A percentile compares a stretch with the other conserved stretches of the same genome.
Conservation (phyloP, 2,329 filamentous ascomycete species). For the Lasiodiplodia citricola region DNA sequence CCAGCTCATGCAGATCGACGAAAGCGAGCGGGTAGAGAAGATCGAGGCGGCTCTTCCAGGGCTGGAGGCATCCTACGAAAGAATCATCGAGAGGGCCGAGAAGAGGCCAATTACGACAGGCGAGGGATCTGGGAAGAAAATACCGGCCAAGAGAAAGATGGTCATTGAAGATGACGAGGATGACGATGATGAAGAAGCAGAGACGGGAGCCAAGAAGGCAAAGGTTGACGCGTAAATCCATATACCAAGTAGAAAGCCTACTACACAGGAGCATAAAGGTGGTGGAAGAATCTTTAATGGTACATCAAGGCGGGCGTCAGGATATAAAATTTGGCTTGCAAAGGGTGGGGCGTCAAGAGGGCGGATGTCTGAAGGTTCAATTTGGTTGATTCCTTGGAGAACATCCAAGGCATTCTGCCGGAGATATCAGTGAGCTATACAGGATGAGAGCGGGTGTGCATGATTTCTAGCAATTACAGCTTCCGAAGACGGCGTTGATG, state of each 20-base stretch:
- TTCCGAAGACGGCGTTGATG: background rate
- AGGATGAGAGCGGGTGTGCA: background rate
- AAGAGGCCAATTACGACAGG: conserved; percentile 36
- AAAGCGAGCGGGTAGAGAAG: conserved; percentile 71
- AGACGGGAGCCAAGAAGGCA: conserved; percentile 11
- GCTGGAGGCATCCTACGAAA: conserved; percentile 75
- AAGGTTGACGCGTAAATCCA: background rate
- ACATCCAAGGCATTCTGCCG: background rate
- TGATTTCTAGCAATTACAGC: background rate
- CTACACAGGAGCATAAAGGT: too few species aligned
- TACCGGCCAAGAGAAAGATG: conserved; percentile 41
- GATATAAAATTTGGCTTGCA: conserved; percentile 7
- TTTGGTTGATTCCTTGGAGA: background rate
- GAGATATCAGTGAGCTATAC: conserved; percentile 1
- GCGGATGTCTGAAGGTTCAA: background rate
- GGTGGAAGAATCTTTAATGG: background rate
- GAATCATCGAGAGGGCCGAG: conserved; percentile 61
- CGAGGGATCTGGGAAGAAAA: conserved; percentile 32
- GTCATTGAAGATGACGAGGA: conserved; percentile 46
- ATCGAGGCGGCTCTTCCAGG: conserved; percentile 70
- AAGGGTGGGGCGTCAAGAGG: conserved; percentile 10
- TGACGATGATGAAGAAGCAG: conserved; percentile 40
- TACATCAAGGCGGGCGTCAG: conserved; percentile 6
- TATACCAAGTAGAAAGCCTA: background rate
- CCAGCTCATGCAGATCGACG: conserved; percentile 71